phyloP scores from a whole-genome alignment of 192 early-diverging fungal genomes.

The Rhizoclosmatium globosum region DNA sequence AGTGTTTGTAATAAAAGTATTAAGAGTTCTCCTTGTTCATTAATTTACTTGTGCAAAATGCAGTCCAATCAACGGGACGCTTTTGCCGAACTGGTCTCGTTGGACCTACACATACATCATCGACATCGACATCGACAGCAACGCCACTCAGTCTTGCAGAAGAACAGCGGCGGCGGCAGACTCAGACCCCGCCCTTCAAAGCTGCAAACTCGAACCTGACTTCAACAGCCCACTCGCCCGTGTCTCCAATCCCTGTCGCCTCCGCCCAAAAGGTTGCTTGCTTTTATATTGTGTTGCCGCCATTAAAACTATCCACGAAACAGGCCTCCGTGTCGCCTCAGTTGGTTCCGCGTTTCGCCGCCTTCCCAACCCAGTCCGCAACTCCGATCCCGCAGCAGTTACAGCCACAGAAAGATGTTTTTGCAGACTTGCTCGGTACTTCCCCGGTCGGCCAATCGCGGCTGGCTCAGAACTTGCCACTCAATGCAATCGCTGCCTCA shows the following conservation, averaged over 20 bases:
- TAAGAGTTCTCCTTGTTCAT: no score
- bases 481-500: constrained; percentile 5
- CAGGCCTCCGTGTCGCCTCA: neutral
- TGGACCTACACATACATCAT: neutral
- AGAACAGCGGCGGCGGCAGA: neutral
- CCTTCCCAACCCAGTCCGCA: neutral
- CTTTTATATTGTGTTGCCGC: neutral
- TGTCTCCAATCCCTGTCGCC: neutral
- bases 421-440: constrained; percentile 15
- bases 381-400: no score
- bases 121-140: constrained; percentile 1
- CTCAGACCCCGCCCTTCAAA: neutral
- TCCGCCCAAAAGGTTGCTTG: neutral
- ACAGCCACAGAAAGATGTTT: neutral
- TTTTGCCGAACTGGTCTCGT: constrained; percentile 22
- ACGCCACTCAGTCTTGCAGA: neutral
- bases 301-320: no score
- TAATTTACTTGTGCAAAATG: no score
- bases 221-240: neutral
- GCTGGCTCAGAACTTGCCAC: neutral
- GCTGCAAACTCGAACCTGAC: neutral
- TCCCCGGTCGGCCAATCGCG: neutral
- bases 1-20: no score
- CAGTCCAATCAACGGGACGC: neutral
- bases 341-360: neutral